Conservation (phyloP, 2,329 filamentous ascomycete species). For the Arthrobotrys iridis region DNA sequence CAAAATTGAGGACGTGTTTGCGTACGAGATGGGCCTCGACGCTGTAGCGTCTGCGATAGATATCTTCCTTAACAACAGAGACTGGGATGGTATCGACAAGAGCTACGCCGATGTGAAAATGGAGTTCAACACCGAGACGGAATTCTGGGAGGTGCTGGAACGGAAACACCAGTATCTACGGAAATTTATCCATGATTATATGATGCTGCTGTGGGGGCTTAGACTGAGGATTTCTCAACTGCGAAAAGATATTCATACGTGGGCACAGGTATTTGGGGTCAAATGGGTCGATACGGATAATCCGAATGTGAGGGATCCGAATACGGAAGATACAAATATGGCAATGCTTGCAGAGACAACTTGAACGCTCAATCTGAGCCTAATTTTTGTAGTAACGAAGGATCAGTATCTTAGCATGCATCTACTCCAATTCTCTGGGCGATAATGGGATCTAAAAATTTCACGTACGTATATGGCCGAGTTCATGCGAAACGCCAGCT, state of each 20-base stretch:
- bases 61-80: background rate
- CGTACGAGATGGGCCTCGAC: background rate
- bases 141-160: background rate
- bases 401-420: no score
- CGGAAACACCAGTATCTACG: background rate
- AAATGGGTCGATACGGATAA: background rate
- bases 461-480: no score
- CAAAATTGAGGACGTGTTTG: background rate
- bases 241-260: background rate
- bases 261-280: background rate
- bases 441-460: no score
- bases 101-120: background rate
- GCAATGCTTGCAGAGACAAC: no score
- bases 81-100: conserved; percentile 1
- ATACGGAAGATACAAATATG: no score
- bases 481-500: no score
- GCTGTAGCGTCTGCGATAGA: background rate
- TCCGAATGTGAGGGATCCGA: no score
- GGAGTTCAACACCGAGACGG: background rate
- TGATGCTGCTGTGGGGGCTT: background rate
- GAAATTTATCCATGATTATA: conserved; percentile 3
- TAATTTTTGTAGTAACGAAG: no score
- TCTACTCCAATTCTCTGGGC: no score
- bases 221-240: background rate
- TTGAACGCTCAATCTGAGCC: no score